Conservation (phyloP, 2,329 filamentous ascomycete genomes). For the Alternaria conjuncta region DNA sequence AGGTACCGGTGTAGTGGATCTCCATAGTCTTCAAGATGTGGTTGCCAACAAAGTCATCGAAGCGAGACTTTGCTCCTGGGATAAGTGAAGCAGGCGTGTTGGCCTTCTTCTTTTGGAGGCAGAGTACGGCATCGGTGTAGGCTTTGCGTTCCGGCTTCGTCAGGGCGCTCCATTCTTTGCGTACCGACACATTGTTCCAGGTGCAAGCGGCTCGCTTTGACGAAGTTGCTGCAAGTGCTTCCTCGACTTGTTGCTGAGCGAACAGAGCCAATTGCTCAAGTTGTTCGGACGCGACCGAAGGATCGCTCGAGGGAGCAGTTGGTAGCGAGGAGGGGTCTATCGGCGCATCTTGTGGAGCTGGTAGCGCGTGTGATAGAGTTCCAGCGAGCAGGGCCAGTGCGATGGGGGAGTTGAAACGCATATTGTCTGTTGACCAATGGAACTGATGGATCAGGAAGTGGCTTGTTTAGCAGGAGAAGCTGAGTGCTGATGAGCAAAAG, state of each 20-base stretch:
- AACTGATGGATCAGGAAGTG: background rate
- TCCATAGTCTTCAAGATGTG: conserved; percentile 44
- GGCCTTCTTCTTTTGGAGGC: conserved; percentile 36
- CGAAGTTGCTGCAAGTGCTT: conserved; percentile 19
- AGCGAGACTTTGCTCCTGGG: conserved; percentile 42
- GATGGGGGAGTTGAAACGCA: conserved; percentile 34
- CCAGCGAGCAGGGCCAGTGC: conserved; percentile 32
- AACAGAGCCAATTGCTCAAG: conserved; percentile 30
- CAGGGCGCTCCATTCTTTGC: conserved; percentile 37
- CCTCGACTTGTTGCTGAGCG: conserved; percentile 27
- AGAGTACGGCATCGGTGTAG: conserved; percentile 48
- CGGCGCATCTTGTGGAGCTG: conserved; percentile 26
- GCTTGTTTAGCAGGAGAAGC: background rate
- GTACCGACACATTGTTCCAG: conserved; percentile 31
- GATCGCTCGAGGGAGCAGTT: conserved; percentile 26
- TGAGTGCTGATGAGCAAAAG: background rate
- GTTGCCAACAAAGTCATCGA: conserved; percentile 48
- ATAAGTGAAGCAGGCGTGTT: conserved; percentile 35
- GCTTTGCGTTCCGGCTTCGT: conserved; percentile 37
- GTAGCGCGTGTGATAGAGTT: conserved; percentile 31
- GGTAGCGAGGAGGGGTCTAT: conserved; percentile 21
- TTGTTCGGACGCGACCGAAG: conserved; percentile 30
- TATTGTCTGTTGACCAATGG: conserved; percentile 12
- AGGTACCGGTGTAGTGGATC: conserved; percentile 45
- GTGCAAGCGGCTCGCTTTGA: conserved; percentile 33